phyloP scores from a whole-genome alignment of 2,329 filamentous ascomycete species.

The Pseudopyrenochaeta lycopersici region DNA sequence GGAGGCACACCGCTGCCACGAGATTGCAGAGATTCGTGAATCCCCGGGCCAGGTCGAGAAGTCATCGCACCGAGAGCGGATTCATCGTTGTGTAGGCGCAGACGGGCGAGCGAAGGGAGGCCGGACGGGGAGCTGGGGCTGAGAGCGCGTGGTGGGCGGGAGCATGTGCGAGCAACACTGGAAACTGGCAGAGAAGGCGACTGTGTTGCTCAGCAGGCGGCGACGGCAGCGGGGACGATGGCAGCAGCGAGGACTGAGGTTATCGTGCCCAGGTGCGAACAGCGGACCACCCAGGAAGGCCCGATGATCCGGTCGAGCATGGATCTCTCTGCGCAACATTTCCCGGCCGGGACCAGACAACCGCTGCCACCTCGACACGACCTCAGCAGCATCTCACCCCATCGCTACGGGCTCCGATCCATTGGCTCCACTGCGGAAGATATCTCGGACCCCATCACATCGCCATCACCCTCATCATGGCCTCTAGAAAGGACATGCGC shows the following conservation, averaged over 20 bases:
- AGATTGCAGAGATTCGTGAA: conserved; percentile 49
- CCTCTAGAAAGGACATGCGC: conserved; percentile 79
- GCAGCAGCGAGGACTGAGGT: conserved; percentile 16
- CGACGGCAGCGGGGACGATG: background rate
- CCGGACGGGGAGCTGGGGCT: conserved; percentile 19
- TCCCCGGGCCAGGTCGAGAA: conserved; percentile 54
- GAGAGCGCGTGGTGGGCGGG: conserved; percentile 8
- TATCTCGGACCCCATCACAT: conserved; percentile 18
- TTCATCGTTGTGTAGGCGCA: conserved; percentile 49
- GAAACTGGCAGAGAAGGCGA: conserved; percentile 5
- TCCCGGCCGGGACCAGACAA: conserved; percentile 5
- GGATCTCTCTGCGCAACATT: background rate
- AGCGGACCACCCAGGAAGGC: conserved; percentile 7
- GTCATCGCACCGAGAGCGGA: conserved; percentile 53
- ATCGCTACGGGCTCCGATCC: conserved; percentile 14
- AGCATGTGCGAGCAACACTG: conserved; percentile 18
- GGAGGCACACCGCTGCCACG: conserved; percentile 43
- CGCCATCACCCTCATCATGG: conserved; percentile 59
- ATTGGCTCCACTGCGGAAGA: conserved; percentile 12
- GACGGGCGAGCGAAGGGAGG: conserved; percentile 28
- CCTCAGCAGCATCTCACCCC: conserved; percentile 24
- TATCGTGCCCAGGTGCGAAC: conserved; percentile 13
- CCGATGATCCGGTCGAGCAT: conserved; percentile 1
- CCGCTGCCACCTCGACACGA: conserved; percentile 13
- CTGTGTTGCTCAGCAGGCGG: conserved; percentile 16